Evolutionary conservation across 495 filamentous ascomycete genomes (phyloP), one percentile per base, ranked within the genome.

Genomic region (Glutinoglossum americanum): DNA sequence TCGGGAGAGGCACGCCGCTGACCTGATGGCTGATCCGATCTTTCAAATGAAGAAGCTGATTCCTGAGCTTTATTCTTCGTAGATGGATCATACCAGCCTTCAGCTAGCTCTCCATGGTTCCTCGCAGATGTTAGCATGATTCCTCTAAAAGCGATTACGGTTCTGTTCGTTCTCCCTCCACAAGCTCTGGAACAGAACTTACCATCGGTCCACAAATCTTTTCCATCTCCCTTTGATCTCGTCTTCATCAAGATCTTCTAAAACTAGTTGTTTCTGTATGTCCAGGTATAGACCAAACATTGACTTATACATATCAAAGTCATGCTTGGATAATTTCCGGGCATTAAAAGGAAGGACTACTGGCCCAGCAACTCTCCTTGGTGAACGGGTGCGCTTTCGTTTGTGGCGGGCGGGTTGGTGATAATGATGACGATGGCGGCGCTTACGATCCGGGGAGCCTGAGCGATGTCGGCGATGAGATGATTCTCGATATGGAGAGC

Each of bases 171-270:
- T 56, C 37, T n/a, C 51, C 21, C 15, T 11, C 15, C 13, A 13
- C 7, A 28, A 15, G 26, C 13, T 26, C 44, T 54, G 48, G 45
- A 47, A 41, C 54, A 21, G 30, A 48, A 62, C 73, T 66, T 78
- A 87, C 92, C 92, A 98, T 75, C 89, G 90, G 1, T 76, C 70
- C 15, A 87, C 66, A 64, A 96, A 98, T 66, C 89, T 90, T 71
- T 94, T 95, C 87, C 89, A 98, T 41, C 92, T 72, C 0, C 90
- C 92, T 51, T 76, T 81, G 0, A 80, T 65, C 64, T 97, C 90
- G 15, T 76, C 71, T 56, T 83, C 80, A 41, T 73, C 70, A 44
- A 98, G 65, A 1, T 79, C 74, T 25, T 78, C 72, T 0, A 97
- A 68, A 27, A 75, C 62, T 2, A 85, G 65, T 10, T 77, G 70